Base-by-base conservation (phyloP, 257 asterid genomes). In the Solanum acaule region DNA sequence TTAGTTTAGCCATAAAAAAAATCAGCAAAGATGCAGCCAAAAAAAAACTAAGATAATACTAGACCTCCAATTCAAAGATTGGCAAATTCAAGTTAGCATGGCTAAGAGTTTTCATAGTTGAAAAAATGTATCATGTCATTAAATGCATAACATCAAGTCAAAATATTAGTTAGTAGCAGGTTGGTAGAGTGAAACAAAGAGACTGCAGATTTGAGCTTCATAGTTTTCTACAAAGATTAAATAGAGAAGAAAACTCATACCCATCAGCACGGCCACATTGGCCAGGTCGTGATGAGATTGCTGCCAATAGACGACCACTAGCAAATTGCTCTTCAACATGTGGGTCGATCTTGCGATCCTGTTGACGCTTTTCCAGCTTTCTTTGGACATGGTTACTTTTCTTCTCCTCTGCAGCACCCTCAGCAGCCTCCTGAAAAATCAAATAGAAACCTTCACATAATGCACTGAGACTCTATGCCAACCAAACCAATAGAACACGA, bases 251-350 rank as follows among this genome's bases (percentile, higher is more conserved):
- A 37, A 16, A 31, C 86, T 15, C 85, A 27, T 88, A 91, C 93
- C 95, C 93, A 88, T 91, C 95, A 40, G 91, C 92, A 40, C 93
- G 93, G n/a, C 94, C 93, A 78, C 94, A 91, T 87, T 91, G 93
- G 70, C 94, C 94, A 11, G 94, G 93, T 68, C 93, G 92, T 12
- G 93, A 92, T 29, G 93, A 89, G 87, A 92, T 92, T 14, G 93
- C 91, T 31, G 94, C 94, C 46, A 90, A 83, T 38, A 91, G 84
- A 84, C 94, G 92, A n/a, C 94, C 93, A 40, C 93, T 87, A 46
- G 91, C 85, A 38, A 92, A 91, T 83, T 92, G 94, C 70, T 92
- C 94, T 88, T 92, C 94, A 72, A 92, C 78, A 72, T 92, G 94
- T 63, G 93, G 8, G 56, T 92, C 94, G 35, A 92, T 90, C 76